A percentile compares a stretch with the other conserved stretches of the same genome.
These are phyloP conservation scores for Chlamydomonas asymmetrica DNA, from an alignment of 139 green algal genomes.

Conservation along the genomic window DNA sequence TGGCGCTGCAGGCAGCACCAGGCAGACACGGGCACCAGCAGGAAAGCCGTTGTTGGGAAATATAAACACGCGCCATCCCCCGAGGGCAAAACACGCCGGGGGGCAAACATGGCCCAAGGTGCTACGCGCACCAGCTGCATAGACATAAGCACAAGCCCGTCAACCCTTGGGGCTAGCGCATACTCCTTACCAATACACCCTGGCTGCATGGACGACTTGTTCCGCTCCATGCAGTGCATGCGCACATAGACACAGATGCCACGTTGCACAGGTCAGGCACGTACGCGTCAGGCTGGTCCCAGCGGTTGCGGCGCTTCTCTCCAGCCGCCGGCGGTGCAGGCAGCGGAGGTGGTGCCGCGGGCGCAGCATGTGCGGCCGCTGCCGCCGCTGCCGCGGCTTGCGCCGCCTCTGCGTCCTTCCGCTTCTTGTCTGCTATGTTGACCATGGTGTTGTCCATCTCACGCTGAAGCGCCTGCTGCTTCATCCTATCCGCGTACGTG, in stretches of 20 bases:
- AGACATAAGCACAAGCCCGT: no score
- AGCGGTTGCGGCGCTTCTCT: constrained; percentile 78
- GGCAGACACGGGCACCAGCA: no score
- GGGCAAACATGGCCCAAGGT: no score
- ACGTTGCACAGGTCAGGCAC: neutral
- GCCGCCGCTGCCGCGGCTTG: constrained; percentile 26
- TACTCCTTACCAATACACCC: no score
- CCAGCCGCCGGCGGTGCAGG: constrained; percentile 33
- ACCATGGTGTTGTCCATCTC: constrained; percentile 92
- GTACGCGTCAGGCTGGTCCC: constrained; percentile 64
- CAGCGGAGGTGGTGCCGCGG: constrained; percentile 18
- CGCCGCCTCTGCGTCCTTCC: constrained; percentile 55
- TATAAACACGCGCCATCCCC: no score
- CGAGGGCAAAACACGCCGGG: no score
- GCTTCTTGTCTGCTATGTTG: constrained; percentile 87
- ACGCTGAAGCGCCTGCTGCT: constrained; percentile 73
- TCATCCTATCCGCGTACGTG: constrained; percentile 93
- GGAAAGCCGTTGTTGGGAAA: no score
- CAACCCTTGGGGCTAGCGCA: no score
- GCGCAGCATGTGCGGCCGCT: constrained; percentile 17
- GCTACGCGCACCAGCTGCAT: no score
- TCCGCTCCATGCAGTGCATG: no score
- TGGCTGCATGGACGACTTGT: no score
- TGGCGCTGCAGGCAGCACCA: constrained; percentile 64
- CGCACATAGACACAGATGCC: neutral